phyloP scores from a whole-genome alignment of 2,329 filamentous ascomycete genomes.

The Verticillium nonalfalfae region DNA sequence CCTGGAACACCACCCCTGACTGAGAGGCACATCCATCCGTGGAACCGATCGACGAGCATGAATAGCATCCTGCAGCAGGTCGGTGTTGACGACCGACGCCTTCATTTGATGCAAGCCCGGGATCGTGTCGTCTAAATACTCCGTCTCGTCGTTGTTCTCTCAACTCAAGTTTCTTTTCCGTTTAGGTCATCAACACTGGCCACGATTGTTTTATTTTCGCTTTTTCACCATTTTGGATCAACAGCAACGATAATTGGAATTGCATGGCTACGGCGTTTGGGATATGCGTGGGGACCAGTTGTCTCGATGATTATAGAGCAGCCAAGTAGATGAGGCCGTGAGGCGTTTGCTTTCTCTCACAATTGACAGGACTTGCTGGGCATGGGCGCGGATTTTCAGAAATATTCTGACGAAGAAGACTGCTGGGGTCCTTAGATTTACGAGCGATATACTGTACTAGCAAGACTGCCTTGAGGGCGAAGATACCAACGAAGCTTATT shows the following conservation, averaged over 20 bases:
- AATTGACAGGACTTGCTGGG: neutral
- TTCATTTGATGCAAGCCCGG: conserved; percentile 28
- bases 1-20: neutral
- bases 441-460: neutral
- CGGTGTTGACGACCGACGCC: conserved; percentile 16
- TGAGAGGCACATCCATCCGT: conserved; percentile 1
- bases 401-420: too few species aligned
- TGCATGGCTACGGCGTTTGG: neutral
- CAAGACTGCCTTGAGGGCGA: neutral
- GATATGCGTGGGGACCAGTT: neutral
- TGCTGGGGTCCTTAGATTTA: neutral
- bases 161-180: neutral
- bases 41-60: conserved; percentile 11
- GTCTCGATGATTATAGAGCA: neutral
- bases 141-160: neutral
- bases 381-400: too few species aligned
- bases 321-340: neutral
- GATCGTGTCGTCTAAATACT: conserved; percentile 19
- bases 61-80: conserved; percentile 7
- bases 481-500: neutral
- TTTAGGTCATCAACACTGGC: neutral
- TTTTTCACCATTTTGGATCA: neutral
- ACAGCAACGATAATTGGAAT: neutral
- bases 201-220: neutral
- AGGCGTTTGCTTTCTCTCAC: neutral